Evolutionary conservation across 495 filamentous ascomycete species (phyloP).

Genomic region (Delitschia confertaspora): DNA sequence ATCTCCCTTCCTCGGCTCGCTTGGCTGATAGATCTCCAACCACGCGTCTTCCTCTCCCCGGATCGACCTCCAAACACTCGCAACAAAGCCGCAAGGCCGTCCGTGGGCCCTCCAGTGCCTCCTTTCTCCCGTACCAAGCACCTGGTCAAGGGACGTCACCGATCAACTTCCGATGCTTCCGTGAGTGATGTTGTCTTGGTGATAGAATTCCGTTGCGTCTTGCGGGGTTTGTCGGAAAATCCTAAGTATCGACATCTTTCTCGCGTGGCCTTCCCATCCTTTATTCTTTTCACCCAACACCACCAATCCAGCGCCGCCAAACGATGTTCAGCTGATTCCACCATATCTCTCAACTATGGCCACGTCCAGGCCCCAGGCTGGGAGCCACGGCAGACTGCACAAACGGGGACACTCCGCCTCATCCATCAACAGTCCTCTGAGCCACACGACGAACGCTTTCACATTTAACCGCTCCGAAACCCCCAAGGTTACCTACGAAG

Average conservation of each 20-base stretch:
- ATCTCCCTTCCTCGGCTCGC: no score
- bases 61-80: no score
- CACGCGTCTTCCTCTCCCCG: no score
- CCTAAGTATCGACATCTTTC: no score
- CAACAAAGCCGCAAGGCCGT: no score
- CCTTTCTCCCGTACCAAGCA: no score
- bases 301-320: background rate
- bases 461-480: conserved; percentile 31
- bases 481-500: conserved; percentile 34
- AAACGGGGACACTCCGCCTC: conserved; percentile 35
- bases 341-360: conserved; percentile 9
- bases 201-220: conserved; percentile 2
- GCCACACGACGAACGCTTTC: conserved; percentile 14
- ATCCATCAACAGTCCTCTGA: conserved; percentile 24
- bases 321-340: background rate
- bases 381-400: conserved; percentile 32
- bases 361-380: conserved; percentile 7
- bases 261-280: background rate
- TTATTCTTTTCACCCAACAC: conserved; percentile 1
- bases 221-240: background rate
- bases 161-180: background rate
- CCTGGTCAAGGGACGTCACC: conserved; percentile 3
- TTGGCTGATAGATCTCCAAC: no score
- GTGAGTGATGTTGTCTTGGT: conserved; percentile 17
- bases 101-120: no score